Conservation (phyloP, 805 yeast species). For the Wickerhamiella alocasiicola region DNA sequence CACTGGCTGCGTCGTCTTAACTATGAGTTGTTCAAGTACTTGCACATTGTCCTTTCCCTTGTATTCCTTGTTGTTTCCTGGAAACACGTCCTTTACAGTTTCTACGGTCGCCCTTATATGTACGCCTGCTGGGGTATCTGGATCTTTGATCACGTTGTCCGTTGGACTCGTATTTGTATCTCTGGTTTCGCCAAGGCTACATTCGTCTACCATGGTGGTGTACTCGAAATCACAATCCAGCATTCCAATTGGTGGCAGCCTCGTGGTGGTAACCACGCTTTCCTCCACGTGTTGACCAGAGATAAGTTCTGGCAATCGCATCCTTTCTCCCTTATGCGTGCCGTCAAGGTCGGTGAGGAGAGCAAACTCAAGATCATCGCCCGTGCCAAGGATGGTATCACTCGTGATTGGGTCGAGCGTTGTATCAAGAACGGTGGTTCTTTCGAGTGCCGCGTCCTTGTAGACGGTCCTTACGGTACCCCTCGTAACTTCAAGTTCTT, state of each 20-base stretch:
- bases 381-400: slow-evolving; percentile 12
- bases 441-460: slow-evolving; percentile 8
- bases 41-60: slow-evolving; percentile 46
- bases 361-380: slow-evolving; percentile 9
- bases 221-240: slow-evolving; percentile 18
- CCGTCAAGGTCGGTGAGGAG: slow-evolving; percentile 9
- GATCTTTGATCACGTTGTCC: slow-evolving; percentile 48
- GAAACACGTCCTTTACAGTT: slow-evolving; percentile 33
- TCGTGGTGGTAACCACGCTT: slow-evolving; percentile 45
- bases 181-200: slow-evolving; percentile 36
- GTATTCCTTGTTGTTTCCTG: slow-evolving; percentile 47
- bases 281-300: slow-evolving; percentile 33
- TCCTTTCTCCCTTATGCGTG: slow-evolving; percentile 11
- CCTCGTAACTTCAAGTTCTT: slow-evolving; percentile 12
- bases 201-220: slow-evolving; percentile 18
- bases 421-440: slow-evolving; percentile 11
- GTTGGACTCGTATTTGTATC: slow-evolving; percentile 39
- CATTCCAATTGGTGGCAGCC: slow-evolving; percentile 36
- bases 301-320: slow-evolving; percentile 19
- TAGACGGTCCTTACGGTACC: slow-evolving; percentile 10
- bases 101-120: slow-evolving; percentile 10
- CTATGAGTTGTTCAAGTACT: slow-evolving; percentile 47
- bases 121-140: slow-evolving; percentile 45
- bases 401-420: slow-evolving; percentile 11
- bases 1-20: slow-evolving; percentile 37